Conservation (phyloP, 2,329 filamentous ascomycete species). For the Emergomyces pasteurianus region DNA sequence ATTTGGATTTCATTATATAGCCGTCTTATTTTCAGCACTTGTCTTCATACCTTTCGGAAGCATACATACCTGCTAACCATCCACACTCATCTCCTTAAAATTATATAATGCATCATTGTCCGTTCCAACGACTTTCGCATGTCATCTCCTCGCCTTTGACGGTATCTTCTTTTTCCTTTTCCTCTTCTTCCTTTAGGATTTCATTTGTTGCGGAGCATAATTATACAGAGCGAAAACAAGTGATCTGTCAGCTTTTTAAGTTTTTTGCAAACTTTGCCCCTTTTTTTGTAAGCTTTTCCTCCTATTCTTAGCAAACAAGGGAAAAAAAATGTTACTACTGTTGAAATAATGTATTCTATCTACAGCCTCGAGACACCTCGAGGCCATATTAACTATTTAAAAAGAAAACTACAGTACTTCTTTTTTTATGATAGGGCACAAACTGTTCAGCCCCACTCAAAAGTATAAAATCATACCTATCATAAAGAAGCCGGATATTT, state of each 20-base stretch:
- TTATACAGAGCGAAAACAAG: neutral
- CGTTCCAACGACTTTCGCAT: neutral
- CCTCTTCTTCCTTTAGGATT: neutral
- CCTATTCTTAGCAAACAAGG: neutral
- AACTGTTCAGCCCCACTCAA: neutral
- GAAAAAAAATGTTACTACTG: too few species aligned
- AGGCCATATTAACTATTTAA: too few species aligned
- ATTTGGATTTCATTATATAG: neutral
- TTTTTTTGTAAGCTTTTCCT: neutral
- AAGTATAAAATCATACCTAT: neutral
- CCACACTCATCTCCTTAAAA: neutral
- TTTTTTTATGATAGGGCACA: too few species aligned
- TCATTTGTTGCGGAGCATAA: neutral
- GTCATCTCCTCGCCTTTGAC: too few species aligned
- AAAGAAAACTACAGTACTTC: too few species aligned
- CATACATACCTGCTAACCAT: neutral
- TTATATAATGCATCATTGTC: neutral
- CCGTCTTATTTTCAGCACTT: neutral
- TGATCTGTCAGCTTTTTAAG: neutral
- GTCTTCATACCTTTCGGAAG: neutral
- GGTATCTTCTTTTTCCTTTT: neutral
- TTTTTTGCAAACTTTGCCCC: neutral
- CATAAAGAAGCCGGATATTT: neutral
- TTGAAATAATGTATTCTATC: too few species aligned
- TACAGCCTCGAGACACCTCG: too few species aligned